Conservation (phyloP, 179 eudicot genomes). For the Drosera spatulata region DNA sequence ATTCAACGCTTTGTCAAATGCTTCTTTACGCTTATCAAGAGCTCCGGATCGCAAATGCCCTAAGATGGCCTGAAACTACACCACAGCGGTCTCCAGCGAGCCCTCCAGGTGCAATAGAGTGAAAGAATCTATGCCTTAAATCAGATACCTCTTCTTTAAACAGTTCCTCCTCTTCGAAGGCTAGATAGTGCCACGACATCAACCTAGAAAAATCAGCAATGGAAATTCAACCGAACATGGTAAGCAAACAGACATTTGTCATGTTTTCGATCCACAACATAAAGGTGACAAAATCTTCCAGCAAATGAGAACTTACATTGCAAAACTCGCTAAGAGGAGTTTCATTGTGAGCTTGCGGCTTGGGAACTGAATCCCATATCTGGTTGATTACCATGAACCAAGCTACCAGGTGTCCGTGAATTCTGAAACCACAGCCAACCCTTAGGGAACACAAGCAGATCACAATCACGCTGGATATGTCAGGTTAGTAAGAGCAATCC, state of each 20-base stretch:
- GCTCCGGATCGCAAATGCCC: slow-evolving; percentile 77
- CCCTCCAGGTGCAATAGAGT: slow-evolving; percentile 21
- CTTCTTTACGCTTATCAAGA: slow-evolving; percentile 61
- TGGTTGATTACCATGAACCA: slow-evolving; percentile 94
- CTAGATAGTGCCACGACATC: slow-evolving; percentile 93
- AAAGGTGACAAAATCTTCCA: too few relatives aligned
- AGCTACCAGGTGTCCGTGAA: slow-evolving; percentile 92
- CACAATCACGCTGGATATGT: too few relatives aligned
- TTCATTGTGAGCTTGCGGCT: too few relatives aligned
- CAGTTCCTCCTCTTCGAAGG: slow-evolving; percentile 94
- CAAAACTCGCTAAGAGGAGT: too few relatives aligned
- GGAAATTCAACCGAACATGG: neutral
- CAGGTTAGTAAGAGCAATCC: too few relatives aligned
- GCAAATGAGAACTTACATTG: too few relatives aligned
- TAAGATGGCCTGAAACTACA: slow-evolving; percentile 90
- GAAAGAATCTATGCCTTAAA: slow-evolving; percentile 72
- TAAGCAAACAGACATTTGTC: too few relatives aligned
- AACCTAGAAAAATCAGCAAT: slow-evolving; percentile 42
- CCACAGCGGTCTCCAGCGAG: slow-evolving; percentile 98
- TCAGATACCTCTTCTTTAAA: slow-evolving; percentile 91
- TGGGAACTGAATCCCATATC: too few relatives aligned
- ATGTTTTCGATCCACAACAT: too few relatives aligned
- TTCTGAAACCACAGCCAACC: too few relatives aligned
- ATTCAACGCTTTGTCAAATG: slow-evolving; percentile 67
- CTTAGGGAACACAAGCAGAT: too few relatives aligned